A percentile compares a stretch with the other conserved stretches of the same genome.
These are phyloP conservation scores for Gracilaria caudata DNA, from an alignment of 23 red algal species.

Conservation along the genomic window DNA sequence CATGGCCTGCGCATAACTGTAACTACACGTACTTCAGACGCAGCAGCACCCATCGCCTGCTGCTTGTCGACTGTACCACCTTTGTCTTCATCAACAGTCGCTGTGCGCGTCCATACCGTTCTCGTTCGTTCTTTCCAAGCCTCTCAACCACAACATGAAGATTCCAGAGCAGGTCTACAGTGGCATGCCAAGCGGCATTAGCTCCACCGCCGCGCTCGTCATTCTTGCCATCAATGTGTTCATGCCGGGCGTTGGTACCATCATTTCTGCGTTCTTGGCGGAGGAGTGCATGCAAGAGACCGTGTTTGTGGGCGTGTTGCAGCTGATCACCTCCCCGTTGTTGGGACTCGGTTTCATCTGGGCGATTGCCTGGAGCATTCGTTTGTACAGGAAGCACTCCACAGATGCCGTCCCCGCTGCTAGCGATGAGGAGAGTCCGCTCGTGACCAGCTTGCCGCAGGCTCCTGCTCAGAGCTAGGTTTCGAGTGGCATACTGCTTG, in stretches of 20 bases:
- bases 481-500: background rate
- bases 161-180: slow-evolving; percentile 28
- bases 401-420: background rate
- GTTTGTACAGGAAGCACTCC: slow-evolving; percentile 30
- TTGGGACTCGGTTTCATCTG: slow-evolving; percentile 47
- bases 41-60: background rate
- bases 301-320: slow-evolving; percentile 30
- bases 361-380: slow-evolving; percentile 62
- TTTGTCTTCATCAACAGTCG: background rate
- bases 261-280: slow-evolving; percentile 39
- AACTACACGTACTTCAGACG: background rate
- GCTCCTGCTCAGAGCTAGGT: background rate
- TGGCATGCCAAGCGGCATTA: slow-evolving; percentile 22
- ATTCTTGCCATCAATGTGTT: slow-evolving; percentile 53
- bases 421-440: slow-evolving; percentile 29
- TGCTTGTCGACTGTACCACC: too few relatives aligned
- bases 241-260: slow-evolving; percentile 48
- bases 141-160: background rate
- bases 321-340: slow-evolving; percentile 40
- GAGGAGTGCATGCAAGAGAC: slow-evolving; percentile 37
- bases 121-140: background rate
- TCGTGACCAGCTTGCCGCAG: background rate
- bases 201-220: slow-evolving; percentile 32
- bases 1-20: too few relatives aligned
- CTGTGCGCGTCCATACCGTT: background rate